phyloP scores from a whole-genome alignment of 305 asterid genomes.

The Rubia tinctorum region DNA sequence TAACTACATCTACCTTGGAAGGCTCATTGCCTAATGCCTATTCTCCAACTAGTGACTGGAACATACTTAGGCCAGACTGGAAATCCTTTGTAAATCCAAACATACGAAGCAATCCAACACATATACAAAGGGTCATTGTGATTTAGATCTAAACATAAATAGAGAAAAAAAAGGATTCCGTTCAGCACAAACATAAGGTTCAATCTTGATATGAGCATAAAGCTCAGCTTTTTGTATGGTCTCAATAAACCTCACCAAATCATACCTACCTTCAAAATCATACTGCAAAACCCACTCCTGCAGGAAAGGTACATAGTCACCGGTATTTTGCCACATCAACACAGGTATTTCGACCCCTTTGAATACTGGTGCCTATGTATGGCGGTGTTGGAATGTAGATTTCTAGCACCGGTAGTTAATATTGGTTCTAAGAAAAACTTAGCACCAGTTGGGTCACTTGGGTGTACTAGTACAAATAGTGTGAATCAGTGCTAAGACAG shows the following conservation, averaged over 20 bases:
- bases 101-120: constrained; percentile 5
- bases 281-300: constrained; percentile 47
- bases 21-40: constrained; percentile 65
- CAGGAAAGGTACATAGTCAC: too few relatives aligned
- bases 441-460: too few relatives aligned
- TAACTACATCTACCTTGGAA: constrained; percentile 58
- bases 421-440: too few relatives aligned
- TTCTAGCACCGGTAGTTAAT: too few relatives aligned
- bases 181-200: constrained; percentile 96
- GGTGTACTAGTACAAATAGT: too few relatives aligned
- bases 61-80: constrained; percentile 96
- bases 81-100: constrained; percentile 54
- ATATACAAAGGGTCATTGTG: neutral
- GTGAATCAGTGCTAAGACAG: too few relatives aligned
- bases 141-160: constrained; percentile 28
- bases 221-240: constrained; percentile 86
- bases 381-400: too few relatives aligned
- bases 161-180: constrained; percentile 41
- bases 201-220: constrained; percentile 85
- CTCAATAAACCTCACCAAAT: constrained; percentile 80
- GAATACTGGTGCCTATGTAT: too few relatives aligned
- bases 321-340: too few relatives aligned
- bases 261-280: constrained; percentile 88
- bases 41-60: constrained; percentile 89
- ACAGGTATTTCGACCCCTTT: too few relatives aligned